Evolutionary conservation across 257 asterid genomes (phyloP).

Genomic region (Solanum megistacrolobum): DNA sequence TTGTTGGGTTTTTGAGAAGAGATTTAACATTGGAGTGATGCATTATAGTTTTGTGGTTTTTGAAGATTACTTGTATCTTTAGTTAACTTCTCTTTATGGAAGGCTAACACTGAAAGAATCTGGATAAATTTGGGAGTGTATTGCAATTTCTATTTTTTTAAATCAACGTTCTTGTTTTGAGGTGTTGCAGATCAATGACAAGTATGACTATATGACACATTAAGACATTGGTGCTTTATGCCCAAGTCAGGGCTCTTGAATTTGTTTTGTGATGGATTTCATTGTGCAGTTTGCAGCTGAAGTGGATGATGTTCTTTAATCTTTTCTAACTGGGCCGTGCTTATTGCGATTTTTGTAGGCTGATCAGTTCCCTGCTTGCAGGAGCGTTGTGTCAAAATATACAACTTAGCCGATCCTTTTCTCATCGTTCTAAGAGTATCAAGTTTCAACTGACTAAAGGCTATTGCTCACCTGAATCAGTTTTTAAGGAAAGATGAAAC

Average conservation of each 20-base stretch:
- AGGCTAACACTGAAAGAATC: not conserved
- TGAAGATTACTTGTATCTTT: not conserved
- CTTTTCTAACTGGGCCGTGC: not conserved
- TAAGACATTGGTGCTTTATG: not conserved
- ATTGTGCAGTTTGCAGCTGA: not conserved
- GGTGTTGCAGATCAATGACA: not conserved
- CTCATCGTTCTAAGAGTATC: not conserved
- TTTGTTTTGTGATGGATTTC: not conserved
- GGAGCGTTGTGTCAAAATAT: not conserved
- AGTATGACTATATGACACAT: not conserved
- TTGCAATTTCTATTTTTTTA: not conserved
- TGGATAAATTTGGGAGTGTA: not conserved
- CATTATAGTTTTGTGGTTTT: not conserved
- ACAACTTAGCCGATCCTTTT: not conserved
- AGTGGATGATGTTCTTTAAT: not conserved
- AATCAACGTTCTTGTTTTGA: not conserved
- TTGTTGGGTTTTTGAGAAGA: not conserved
- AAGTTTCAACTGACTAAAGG: not conserved
- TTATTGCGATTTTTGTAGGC: not conserved
- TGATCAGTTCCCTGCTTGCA: not conserved
- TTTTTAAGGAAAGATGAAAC: slow-evolving; percentile 39
- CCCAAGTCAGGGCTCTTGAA: not conserved
- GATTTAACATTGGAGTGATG: not conserved
- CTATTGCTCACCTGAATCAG: not conserved
- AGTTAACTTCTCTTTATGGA: not conserved